Conservation (phyloP, 202 grass and related monocot species). For the Tripidium arundinaceum region DNA sequence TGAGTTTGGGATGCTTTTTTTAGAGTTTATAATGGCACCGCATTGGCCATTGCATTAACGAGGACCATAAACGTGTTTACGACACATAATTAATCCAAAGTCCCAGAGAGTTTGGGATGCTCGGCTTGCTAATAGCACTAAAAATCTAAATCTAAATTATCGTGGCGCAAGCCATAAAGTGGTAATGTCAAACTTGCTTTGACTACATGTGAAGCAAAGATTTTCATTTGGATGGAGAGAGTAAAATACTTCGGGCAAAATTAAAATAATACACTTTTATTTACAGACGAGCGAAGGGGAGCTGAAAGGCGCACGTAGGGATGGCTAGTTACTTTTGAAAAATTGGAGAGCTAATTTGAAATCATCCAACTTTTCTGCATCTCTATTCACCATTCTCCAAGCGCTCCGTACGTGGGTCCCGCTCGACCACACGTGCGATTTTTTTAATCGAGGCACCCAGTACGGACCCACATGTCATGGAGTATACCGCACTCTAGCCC, state of each 20-base stretch:
- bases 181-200: not conserved
- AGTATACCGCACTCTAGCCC: too few species aligned
- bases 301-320: not conserved
- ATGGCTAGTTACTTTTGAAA: not conserved
- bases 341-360: not conserved
- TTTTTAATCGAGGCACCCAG: not conserved
- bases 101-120: too few species aligned
- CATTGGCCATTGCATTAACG: too few species aligned
- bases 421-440: not conserved
- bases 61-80: too few species aligned
- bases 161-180: too few species aligned
- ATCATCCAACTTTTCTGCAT: not conserved
- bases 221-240: too few species aligned
- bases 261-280: not conserved
- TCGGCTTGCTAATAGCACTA: too few species aligned
- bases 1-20: too few species aligned
- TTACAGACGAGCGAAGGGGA: not conserved
- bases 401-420: not conserved
- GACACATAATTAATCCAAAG: too few species aligned
- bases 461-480: slow-evolving; percentile 4
- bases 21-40: too few species aligned
- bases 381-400: not conserved
- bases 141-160: too few species aligned
- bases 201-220: too few species aligned
- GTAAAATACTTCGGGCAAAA: not conserved